Percentiles rank a stretch among this genome's conserved stretches.
Evolutionary conservation across 2,329 filamentous ascomycete genomes (phyloP).

Genomic region (Fusarium agapanthi): DNA sequence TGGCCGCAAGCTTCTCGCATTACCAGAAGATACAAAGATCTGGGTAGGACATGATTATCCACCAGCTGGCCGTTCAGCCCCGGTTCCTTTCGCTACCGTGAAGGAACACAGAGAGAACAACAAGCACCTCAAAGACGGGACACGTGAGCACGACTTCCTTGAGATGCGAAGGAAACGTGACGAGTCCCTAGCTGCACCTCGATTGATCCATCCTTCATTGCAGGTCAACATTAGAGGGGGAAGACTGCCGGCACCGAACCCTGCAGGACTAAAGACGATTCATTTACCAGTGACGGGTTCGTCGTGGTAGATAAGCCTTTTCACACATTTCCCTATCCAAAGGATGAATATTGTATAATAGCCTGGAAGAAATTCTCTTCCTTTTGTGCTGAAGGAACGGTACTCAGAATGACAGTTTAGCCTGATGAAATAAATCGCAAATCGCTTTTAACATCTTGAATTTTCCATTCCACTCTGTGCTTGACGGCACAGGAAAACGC

Average conservation of each 20-base stretch:
- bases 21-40: conserved; percentile 56
- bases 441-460: fast-evolving
- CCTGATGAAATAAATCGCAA: background rate
- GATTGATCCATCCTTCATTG: conserved; percentile 59
- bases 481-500: background rate
- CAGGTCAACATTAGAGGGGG: conserved; percentile 64
- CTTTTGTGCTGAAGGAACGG: background rate
- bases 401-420: background rate
- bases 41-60: conserved; percentile 66
- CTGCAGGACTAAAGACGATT: conserved; percentile 45
- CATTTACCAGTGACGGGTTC: conserved; percentile 45
- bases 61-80: conserved; percentile 46
- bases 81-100: conserved; percentile 56
- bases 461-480: background rate
- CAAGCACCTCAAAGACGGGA: conserved; percentile 56
- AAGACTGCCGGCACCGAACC: conserved; percentile 48
- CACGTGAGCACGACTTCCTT: conserved; percentile 56
- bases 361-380: fast-evolving
- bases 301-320: background rate
- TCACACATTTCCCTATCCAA: background rate
- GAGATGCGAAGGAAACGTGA: conserved; percentile 55
- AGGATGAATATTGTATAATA: background rate
- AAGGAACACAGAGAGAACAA: conserved; percentile 56
- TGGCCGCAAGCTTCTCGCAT: conserved; percentile 50
- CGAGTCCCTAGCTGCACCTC: conserved; percentile 52